Base-by-base conservation (phyloP, 1,139 yeast species). In the Blastobotrys ciferrii region DNA sequence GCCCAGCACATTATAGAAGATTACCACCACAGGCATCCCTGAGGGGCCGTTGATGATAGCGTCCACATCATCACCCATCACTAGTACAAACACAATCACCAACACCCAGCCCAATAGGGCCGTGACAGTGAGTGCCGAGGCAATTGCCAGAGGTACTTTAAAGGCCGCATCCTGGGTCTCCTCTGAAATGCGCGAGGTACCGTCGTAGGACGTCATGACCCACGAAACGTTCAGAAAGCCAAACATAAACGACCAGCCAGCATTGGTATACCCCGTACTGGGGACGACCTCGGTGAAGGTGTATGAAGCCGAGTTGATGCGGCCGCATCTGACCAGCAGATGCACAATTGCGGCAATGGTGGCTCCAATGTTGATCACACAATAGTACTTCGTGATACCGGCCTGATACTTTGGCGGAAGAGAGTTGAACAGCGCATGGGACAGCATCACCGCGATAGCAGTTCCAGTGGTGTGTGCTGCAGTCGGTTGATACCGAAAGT, bases 171-270 rank as follows among this genome's bases (percentile, higher is more conserved):
- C 80, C 35, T 81, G 67, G 58, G 84, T 78, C 60, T 82, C 87
- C 64, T 83, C 89, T 18, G 85, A 75, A 45, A 83, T 68, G 60
- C 83, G 87, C 69, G 81, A 81, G 0, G 87, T 84, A 15, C 84
- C 77, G 62, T 83, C 88, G 59, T 80, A 82, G 18, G 87, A 87
- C 40, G 84, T 76, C 83, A 82, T 81, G 23, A 84, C 79, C 87
- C 88, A 82, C 58, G 81, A 78, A 40, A 77, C 81, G 31, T 86
- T 83, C 59, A 81, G 67, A 62, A 81, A 82, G 15, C 80, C 71
- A 73, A 78, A 71, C 51, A 81, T 65, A 63, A 80, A 70, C 18
- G 84, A 73, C 43, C 80, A 70, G 43, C 87, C 88, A 42, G 70
- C 69, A 3, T 86, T 83, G 17, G 52, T 18, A 66, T 66, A 63